phyloP scores from a whole-genome alignment of 1,139 yeast genomes.

The Sugiyamaella sp. region DNA sequence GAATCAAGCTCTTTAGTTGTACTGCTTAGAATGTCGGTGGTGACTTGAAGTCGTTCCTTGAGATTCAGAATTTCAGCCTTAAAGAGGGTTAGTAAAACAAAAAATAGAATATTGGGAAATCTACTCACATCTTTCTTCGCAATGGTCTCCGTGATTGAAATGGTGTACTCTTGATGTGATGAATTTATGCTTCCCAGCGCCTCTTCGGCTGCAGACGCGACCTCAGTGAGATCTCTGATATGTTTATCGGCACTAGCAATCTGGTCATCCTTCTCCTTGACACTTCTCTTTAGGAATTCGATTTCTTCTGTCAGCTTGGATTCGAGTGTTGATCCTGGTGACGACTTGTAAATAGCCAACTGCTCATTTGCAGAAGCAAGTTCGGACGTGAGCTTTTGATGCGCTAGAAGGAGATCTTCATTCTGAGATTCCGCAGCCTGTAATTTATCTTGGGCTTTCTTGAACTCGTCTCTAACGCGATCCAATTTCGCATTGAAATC shows the following conservation, averaged over 20 bases:
- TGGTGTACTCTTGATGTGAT: constrained; percentile 50
- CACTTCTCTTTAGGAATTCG: constrained; percentile 43
- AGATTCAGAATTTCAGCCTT: constrained; percentile 45
- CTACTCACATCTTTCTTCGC: constrained; percentile 46
- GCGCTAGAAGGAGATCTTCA: constrained; percentile 39
- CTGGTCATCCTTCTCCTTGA: constrained; percentile 50
- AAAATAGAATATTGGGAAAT: constrained; percentile 16
- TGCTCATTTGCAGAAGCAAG: constrained; percentile 46
- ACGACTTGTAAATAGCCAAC: constrained; percentile 38
- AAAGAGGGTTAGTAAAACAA: constrained; percentile 26
- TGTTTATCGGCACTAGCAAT: constrained; percentile 53
- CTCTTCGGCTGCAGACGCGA: constrained; percentile 54
- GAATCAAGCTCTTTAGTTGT: constrained; percentile 32
- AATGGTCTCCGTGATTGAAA: constrained; percentile 46
- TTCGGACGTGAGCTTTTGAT: constrained; percentile 44
- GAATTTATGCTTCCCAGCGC: constrained; percentile 49
- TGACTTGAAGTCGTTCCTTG: constrained; percentile 42
- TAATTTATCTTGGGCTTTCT: constrained; percentile 44
- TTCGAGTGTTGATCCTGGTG: constrained; percentile 8
- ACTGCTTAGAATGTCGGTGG: constrained; percentile 40
- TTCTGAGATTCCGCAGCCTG: constrained; percentile 46
- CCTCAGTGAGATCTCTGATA: constrained; percentile 53
- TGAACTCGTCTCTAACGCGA: constrained; percentile 39
- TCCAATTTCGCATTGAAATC: constrained; percentile 31
- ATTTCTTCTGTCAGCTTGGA: constrained; percentile 34